Conservation (phyloP, 768 basidiomycete species). For the Serpula lacrymans region DNA sequence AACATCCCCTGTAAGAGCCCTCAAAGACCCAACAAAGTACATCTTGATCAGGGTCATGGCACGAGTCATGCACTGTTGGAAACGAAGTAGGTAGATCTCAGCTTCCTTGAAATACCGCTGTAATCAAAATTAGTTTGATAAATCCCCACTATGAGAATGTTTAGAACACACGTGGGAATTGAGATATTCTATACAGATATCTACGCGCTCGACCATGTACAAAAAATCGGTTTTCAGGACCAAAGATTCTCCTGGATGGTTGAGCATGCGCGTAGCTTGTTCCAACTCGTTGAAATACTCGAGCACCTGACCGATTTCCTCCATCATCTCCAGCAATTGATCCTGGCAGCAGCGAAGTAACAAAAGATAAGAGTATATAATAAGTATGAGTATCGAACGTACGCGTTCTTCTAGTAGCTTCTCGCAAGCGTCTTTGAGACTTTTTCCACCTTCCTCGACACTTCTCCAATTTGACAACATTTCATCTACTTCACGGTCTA, state of each 20-base stretch:
- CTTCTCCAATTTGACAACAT: slow-evolving; percentile 85
- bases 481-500: slow-evolving; percentile 68
- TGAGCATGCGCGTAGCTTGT: slow-evolving; percentile 87
- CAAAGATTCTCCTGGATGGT: slow-evolving; percentile 88
- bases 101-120: slow-evolving; percentile 91
- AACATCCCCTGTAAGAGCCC: slow-evolving; percentile 76
- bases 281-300: slow-evolving; percentile 97
- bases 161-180: slow-evolving; percentile 68
- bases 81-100: slow-evolving; percentile 91
- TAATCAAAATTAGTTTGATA: neutral
- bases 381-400: slow-evolving; percentile 21
- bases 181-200: slow-evolving; percentile 90
- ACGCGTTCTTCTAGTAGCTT: slow-evolving; percentile 86
- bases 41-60: slow-evolving; percentile 98
- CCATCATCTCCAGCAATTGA: slow-evolving; percentile 68
- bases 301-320: slow-evolving; percentile 76
- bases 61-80: slow-evolving; percentile 97
- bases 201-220: slow-evolving; percentile 94
- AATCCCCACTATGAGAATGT: neutral
- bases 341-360: slow-evolving; percentile 46
- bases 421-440: slow-evolving; percentile 89
- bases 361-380: neutral
- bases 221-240: slow-evolving; percentile 90
- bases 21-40: slow-evolving; percentile 86
- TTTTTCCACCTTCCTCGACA: slow-evolving; percentile 92